Base-by-base conservation (phyloP, 768 basidiomycete species). In the Lanmaoa pseudosensibilis region DNA sequence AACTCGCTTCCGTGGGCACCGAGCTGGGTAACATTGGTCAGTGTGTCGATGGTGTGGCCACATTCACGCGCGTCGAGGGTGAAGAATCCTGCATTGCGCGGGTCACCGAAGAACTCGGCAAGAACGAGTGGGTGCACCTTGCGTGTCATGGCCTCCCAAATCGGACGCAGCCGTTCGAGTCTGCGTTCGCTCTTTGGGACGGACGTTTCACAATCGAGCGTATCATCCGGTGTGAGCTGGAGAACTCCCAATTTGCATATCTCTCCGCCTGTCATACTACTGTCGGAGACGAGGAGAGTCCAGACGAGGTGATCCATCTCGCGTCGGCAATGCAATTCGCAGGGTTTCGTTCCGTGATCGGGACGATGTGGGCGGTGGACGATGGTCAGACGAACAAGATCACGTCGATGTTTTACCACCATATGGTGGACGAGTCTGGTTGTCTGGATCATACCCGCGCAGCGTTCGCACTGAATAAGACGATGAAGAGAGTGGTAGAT, bases 181-280 rank as follows among this genome's bases (percentile, higher is more conserved):
- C 61, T 9, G 39, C 27, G 10, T 62, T 62, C n/a, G 54, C 52
- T 10, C 41, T 61, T n/a, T 4, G 32, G 10, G 41, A 61, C 15
- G 39, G 39, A n/a, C 61, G 37, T 13, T 44, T 63, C 1, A 52
- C 50, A 1, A 50, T 63, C 10, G 19, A 55, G 3, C 16, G 21
- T 2, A 63, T 63, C 48, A 51, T 51, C 3, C 56, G 25, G 15
- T 50, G 32, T 1, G 30, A 53, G 2, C 27, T 63, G 2, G 10
- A 39, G 6, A 48, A 54, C 7, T 11, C 46, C 6, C 36, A 63
- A 23, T 56, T 56, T 15, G 61, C 62, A 2, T 63, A 58, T 10
- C 46, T 71, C 5, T 39, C 37, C 13, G 65, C 67, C 1, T 70
- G 67, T 19, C 37, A 50, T 52, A 64, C 69, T 15, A 59, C 68